phyloP scores from a whole-genome alignment of 768 basidiomycete genomes.

The Calocybe gangraenosa region DNA sequence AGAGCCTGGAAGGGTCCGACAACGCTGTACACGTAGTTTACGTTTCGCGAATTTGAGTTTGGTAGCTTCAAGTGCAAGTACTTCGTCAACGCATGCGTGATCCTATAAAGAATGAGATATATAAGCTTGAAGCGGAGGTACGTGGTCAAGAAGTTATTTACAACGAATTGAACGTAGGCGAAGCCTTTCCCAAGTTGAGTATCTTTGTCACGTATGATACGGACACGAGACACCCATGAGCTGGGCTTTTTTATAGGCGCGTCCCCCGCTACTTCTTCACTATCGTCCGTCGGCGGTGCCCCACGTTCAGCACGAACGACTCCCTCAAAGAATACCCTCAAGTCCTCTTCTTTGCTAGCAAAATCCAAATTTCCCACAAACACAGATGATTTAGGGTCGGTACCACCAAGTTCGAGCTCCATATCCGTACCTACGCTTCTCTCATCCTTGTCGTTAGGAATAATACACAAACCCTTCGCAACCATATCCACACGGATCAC shows the following conservation, averaged over 20 bases:
- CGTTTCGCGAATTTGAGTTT: constrained; percentile 93
- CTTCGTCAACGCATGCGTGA: constrained; percentile 86
- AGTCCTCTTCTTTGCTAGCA: constrained; percentile 84
- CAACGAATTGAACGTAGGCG: constrained; percentile 85
- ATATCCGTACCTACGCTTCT: constrained; percentile 15
- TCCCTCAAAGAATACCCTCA: constrained; percentile 83
- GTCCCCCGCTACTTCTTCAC: constrained; percentile 22
- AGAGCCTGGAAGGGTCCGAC: constrained; percentile 65
- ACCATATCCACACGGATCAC: constrained; percentile 78
- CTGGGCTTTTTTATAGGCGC: constrained; percentile 31
- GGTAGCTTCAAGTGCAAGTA: constrained; percentile 71
- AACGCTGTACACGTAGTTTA: constrained; percentile 85
- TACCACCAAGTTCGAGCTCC: constrained; percentile 24
- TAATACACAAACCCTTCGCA: constrained; percentile 19
- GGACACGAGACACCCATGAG: constrained; percentile 78
- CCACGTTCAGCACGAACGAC: constrained; percentile 71
- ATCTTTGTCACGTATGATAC: constrained; percentile 84
- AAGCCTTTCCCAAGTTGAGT: constrained; percentile 96
- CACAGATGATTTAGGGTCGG: constrained; percentile 76
- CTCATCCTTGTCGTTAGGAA: neutral
- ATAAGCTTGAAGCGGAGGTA: neutral
- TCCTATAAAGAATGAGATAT: constrained; percentile 52
- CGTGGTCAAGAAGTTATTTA: constrained; percentile 32
- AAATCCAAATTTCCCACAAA: constrained; percentile 96
- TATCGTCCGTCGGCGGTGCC: constrained; percentile 31